A percentile compares a stretch with the other conserved stretches of the same genome.
These are phyloP conservation scores for Pulveroboletus sp. DNA, from an alignment of 1,284 basidiomycete species.

Conservation along the genomic window DNA sequence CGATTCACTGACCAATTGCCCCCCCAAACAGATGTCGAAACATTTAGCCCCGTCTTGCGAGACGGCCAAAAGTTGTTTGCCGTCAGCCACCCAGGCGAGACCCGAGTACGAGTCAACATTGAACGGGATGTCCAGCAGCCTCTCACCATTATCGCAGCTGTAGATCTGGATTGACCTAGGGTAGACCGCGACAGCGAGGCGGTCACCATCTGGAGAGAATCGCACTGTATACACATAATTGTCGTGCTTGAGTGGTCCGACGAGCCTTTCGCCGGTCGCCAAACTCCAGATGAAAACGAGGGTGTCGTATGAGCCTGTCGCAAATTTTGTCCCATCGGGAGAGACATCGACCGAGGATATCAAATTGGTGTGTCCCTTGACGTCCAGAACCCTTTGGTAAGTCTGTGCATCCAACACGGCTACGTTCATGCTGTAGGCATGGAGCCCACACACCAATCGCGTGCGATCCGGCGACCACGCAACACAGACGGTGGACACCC, in stretches of 20 bases:
- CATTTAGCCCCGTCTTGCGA: not conserved
- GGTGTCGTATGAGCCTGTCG: not conserved
- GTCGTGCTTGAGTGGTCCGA: not conserved
- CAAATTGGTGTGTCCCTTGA: not conserved
- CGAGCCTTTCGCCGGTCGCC: not conserved
- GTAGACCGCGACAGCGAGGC: too few relatives aligned
- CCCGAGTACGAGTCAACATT: accelerated
- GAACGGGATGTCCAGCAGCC: not conserved
- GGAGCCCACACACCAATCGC: slow-evolving; percentile 5
- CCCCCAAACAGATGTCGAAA: not conserved
- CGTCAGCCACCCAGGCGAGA: not conserved
- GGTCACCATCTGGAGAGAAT: not conserved
- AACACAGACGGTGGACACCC: not conserved
- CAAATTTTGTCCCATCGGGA: too few relatives aligned
- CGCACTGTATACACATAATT: not conserved
- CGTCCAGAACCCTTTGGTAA: not conserved
- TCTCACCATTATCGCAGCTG: too few relatives aligned
- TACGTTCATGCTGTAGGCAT: not conserved
- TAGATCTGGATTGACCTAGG: too few relatives aligned
- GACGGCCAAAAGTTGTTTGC: not conserved
- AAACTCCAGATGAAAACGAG: not conserved
- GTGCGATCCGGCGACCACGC: slow-evolving; percentile 5
- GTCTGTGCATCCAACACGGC: slow-evolving; percentile 2
- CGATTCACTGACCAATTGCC: not conserved
- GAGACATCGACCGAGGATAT: not conserved